Percentiles rank a stretch among this genome's conserved stretches.
phyloP scores from a whole-genome alignment of 345 rosid genomes.

The Eutrema heterophyllum region DNA sequence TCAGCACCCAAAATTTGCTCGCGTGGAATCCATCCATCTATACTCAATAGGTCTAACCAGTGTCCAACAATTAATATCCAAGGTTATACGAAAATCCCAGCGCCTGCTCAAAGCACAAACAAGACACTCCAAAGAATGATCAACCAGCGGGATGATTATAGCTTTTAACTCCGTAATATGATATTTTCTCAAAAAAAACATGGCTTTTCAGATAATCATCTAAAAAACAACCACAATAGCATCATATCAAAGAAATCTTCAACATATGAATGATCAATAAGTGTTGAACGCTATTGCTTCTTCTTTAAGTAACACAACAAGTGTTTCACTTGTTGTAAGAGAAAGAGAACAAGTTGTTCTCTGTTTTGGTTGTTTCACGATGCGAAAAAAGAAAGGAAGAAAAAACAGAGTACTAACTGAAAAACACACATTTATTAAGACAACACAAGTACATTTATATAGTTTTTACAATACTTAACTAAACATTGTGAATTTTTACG shows the following conservation, averaged over 20 bases:
- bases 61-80: constrained; percentile 98
- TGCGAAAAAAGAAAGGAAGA: too few relatives aligned
- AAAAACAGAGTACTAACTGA: too few relatives aligned
- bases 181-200: background rate
- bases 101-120: constrained; percentile 53
- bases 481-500: too few relatives aligned
- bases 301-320: too few relatives aligned
- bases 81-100: constrained; percentile 78
- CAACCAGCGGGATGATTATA: background rate
- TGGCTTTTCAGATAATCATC: background rate
- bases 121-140: constrained; percentile 7
- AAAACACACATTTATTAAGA: too few relatives aligned
- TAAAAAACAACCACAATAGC: background rate
- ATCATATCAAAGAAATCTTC: constrained; percentile 3
- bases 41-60: constrained; percentile 94
- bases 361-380: too few relatives aligned
- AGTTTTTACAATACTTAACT: too few relatives aligned
- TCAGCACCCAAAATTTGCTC: constrained; percentile 98
- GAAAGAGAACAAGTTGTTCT: too few relatives aligned
- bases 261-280: background rate
- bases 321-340: too few relatives aligned
- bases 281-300: too few relatives aligned
- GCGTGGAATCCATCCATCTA: constrained; percentile 98
- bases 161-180: constrained; percentile 15
- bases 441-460: too few relatives aligned